Conservation (phyloP, 75 land plant species). For the Selaginella moellendorffii region DNA sequence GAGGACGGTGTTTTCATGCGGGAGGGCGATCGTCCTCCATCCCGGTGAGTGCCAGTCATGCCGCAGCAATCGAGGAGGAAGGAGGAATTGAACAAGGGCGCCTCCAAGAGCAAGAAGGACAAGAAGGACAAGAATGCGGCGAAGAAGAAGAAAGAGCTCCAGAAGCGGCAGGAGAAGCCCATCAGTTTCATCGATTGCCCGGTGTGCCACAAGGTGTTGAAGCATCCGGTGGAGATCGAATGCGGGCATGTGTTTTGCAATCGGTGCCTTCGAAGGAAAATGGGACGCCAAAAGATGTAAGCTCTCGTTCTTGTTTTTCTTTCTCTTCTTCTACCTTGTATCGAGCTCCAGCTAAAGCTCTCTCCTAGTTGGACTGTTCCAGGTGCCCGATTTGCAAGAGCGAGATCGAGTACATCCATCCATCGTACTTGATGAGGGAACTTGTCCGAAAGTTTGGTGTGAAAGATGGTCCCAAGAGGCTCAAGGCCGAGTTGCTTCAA, state of each 20-base stretch:
- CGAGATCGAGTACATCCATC: background rate
- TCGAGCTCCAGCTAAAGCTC: background rate
- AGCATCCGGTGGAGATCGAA: background rate
- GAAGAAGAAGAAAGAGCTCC: background rate
- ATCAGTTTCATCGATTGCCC: slow-evolving; percentile 7
- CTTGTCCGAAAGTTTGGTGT: background rate
- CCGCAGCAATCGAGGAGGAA: background rate
- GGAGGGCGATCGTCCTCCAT: too few species aligned
- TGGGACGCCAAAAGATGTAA: background rate
- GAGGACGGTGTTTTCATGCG: too few species aligned
- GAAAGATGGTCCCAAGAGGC: slow-evolving; percentile 7
- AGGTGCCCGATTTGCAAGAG: slow-evolving; percentile 7
- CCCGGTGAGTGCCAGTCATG: too few species aligned
- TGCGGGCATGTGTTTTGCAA: slow-evolving; percentile 6
- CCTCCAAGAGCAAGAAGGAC: background rate
- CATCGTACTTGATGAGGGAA: slow-evolving; percentile 1
- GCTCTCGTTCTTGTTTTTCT: background rate
- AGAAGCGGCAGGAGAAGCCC: background rate
- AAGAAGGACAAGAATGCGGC: background rate
- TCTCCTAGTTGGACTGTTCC: background rate
- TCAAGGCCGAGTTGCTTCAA: background rate
- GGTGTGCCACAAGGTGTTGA: background rate
- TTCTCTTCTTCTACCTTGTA: background rate
- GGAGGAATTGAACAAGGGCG: background rate
- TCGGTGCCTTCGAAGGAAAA: background rate